Conservation (phyloP, 441 rosid species). For the Pelargonium myrrhifolium region DNA sequence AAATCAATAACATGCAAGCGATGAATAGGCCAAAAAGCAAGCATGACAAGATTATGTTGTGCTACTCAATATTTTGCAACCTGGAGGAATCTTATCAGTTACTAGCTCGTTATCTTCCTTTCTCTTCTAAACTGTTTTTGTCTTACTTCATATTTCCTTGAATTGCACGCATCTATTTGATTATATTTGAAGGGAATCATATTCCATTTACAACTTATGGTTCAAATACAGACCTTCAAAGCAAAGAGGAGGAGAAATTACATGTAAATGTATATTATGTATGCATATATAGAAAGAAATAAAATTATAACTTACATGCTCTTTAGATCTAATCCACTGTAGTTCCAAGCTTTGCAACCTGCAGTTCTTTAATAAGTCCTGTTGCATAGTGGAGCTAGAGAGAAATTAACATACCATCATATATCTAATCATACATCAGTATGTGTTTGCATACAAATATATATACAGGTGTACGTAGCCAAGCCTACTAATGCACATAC, state of each 20-base stretch:
- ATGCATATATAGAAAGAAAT: slow-evolving; percentile 14
- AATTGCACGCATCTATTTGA: background rate
- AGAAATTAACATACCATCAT: background rate
- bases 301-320: slow-evolving; percentile 47
- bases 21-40: background rate
- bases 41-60: background rate
- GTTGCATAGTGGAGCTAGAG: slow-evolving; percentile 17
- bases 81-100: background rate
- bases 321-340: slow-evolving; percentile 55
- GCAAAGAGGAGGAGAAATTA: background rate
- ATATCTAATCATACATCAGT: no score
- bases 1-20: background rate
- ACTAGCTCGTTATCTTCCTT: background rate
- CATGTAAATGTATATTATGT: background rate
- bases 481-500: no score
- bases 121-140: background rate
- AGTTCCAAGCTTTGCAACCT: slow-evolving; percentile 54
- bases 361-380: slow-evolving; percentile 49
- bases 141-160: no score
- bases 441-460: no score
- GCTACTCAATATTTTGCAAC: background rate
- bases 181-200: background rate
- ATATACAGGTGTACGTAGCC: no score
- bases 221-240: background rate
- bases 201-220: background rate